Evolutionary conservation across 495 filamentous ascomycete genomes (phyloP).

Genomic region (Cercophora newfieldiana): DNA sequence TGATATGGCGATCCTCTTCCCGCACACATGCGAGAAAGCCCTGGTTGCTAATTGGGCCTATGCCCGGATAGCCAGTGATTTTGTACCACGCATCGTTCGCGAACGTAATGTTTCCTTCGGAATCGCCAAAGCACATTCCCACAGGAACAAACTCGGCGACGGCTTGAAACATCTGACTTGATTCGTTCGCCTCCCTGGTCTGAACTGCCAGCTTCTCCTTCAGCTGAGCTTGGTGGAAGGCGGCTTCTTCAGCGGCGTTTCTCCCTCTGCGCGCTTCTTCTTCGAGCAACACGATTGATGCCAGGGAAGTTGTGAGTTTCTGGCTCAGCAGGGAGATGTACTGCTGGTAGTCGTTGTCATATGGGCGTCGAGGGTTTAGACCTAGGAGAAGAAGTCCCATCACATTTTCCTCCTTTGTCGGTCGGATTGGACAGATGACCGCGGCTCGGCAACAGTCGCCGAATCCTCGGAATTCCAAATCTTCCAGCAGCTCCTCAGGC

Average conservation of each 20-base stretch:
- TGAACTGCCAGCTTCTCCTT: constrained; percentile 60
- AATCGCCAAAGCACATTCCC: constrained; percentile 66
- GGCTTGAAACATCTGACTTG: constrained; percentile 63
- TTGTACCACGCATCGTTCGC: constrained; percentile 65
- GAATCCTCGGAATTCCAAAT: constrained; percentile 60
- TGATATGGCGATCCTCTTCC: constrained; percentile 39
- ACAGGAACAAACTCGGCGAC: constrained; percentile 69
- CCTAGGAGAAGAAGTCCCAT: constrained; percentile 63
- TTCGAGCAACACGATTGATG: constrained; percentile 64
- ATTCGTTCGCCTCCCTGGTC: constrained; percentile 63
- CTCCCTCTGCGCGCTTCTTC: constrained; percentile 62
- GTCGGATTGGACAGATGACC: constrained; percentile 62
- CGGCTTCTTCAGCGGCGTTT: constrained; percentile 59
- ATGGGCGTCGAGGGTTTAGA: constrained; percentile 62
- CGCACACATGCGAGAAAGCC: constrained; percentile 42
- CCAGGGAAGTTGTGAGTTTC: constrained; percentile 63
- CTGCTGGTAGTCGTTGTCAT: constrained; percentile 66
- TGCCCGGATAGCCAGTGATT: constrained; percentile 35
- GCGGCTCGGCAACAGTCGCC: constrained; percentile 57
- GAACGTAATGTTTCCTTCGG: constrained; percentile 58
- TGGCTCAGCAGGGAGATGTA: constrained; percentile 62
- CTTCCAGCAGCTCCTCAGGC: constrained; percentile 51
- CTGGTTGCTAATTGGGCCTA: constrained; percentile 28
- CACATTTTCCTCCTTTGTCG: constrained; percentile 54
- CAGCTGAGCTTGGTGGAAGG: constrained; percentile 59